Conservation (phyloP, 495 filamentous ascomycete species). For the Delitschia confertaspora region DNA sequence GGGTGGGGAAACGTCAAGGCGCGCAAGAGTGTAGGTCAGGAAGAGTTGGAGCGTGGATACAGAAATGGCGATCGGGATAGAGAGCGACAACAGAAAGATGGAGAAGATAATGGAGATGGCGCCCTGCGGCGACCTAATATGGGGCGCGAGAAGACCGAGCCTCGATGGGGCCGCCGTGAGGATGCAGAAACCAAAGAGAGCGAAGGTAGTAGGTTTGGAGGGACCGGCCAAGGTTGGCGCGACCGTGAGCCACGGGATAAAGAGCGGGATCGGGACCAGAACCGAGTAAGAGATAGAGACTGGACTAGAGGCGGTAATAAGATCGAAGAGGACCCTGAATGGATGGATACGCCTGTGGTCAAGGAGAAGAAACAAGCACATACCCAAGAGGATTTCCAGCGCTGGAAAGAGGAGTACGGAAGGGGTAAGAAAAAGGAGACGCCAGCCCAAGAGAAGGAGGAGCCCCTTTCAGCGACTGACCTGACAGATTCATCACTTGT, state of each 20-base stretch:
- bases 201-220: conserved; percentile 17
- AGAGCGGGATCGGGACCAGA: conserved; percentile 51
- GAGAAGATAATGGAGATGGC: conserved; percentile 16
- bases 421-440: conserved; percentile 65
- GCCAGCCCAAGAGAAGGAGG: conserved; percentile 44
- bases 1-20: conserved; percentile 51
- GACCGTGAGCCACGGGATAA: conserved; percentile 51
- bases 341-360: conserved; percentile 33
- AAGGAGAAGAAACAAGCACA: conserved; percentile 48
- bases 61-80: conserved; percentile 61
- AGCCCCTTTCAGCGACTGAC: conserved; percentile 5
- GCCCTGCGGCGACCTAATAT: conserved; percentile 10
- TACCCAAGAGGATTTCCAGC: conserved; percentile 87
- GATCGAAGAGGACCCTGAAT: conserved; percentile 52
- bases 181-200: conserved; percentile 19
- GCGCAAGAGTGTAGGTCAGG: conserved; percentile 44
- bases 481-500: background rate
- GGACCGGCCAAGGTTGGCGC: conserved; percentile 25
- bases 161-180: conserved; percentile 37
- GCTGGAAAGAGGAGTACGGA: conserved; percentile 84
- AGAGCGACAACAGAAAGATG: conserved; percentile 43
- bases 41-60: conserved; percentile 46
- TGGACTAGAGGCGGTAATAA: conserved; percentile 28
- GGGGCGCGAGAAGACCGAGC: conserved; percentile 19
- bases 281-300: conserved; percentile 27